Evolutionary conservation across 2,329 filamentous ascomycete species (phyloP).

Genomic region (Cadophora sp.): DNA sequence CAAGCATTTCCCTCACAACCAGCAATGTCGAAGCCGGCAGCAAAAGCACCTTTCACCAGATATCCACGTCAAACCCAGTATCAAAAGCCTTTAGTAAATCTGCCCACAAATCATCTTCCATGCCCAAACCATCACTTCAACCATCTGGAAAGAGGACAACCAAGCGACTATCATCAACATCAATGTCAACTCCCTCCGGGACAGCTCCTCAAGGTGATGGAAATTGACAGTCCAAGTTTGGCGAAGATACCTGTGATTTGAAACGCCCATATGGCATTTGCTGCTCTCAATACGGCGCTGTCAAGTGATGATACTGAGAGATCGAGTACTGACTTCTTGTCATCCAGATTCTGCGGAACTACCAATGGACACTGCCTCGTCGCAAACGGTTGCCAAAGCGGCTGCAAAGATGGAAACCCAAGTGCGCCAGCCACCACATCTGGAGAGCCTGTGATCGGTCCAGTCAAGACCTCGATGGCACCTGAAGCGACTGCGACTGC

Average conservation of each 20-base stretch:
- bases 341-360: constrained; percentile 38
- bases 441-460: constrained; percentile 39
- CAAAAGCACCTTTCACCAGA: not conserved
- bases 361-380: constrained; percentile 38
- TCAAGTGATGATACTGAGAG: constrained; percentile 3
- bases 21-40: constrained; percentile 3
- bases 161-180: not conserved
- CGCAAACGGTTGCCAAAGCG: constrained; percentile 42
- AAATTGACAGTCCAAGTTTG: constrained; percentile 36
- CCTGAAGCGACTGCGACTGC: constrained; percentile 42
- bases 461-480: constrained; percentile 32
- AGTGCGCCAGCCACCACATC: constrained; percentile 35
- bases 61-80: too few relatives aligned
- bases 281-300: constrained; percentile 41
- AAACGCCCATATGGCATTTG: constrained; percentile 40
- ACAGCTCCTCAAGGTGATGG: constrained; percentile 37
- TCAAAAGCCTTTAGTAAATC: too few relatives aligned
- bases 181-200: not conserved
- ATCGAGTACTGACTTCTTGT: constrained; percentile 13
- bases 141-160: too few relatives aligned
- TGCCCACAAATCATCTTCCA: too few relatives aligned
- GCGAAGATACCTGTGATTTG: constrained; percentile 32
- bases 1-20: not conserved
- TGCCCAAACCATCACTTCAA: too few relatives aligned
- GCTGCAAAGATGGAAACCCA: constrained; percentile 33